Evolutionary conservation across 1,139 yeast genomes (phyloP), one percentile per base, ranked within the genome.

Genomic region (Saccharomycopsis phalli): DNA sequence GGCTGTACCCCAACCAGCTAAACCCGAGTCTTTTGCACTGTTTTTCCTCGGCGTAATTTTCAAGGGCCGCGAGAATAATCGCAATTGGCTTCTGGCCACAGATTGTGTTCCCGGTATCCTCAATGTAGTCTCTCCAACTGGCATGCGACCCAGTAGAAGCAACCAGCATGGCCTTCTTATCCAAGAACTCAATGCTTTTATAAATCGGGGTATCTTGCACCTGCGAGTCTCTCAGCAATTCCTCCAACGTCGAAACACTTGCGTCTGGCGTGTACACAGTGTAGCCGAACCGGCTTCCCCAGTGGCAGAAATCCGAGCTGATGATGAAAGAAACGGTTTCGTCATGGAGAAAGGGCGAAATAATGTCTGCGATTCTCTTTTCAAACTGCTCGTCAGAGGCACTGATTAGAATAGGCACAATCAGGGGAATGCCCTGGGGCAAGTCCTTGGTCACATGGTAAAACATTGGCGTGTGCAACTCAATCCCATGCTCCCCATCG

Each of bases 231-330:
- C 51, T 14, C 50, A 45, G 53, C 32, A 53, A 42, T 48, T 50
- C 47, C 33, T 52, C 54, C 22, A 52, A 50, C 23, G 50, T 50
- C 0, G 47, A 41, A 1, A 59, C n/a, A 1, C 50, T 37, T 1
- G 56, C 53, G 39, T 56, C 37, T 47, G 63, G 44, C 0, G 76
- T 65, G 53, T 81, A 82, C 28, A 69, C 66, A 2, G 80, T 77
- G 55, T 80, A 87, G 10, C 76, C 79, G 54, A 87, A 86, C 35
- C 94, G 62, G 3, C 69, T 53, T 1, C 96, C 96, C 98, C 98
- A 91, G 55, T 91, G 98, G 56, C 97, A 88, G 54, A 91, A 93
- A 61, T 91, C 99, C 1, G 94, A 76, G 53, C 94, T 82, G 4
- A 91, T 68, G 20, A 84, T 74, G 59, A 91, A 82, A 1, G 86